Evolutionary conservation across 805 yeast species (phyloP), one percentile per base, ranked within the genome.

Genomic region (Barnettozyma vustinii): DNA sequence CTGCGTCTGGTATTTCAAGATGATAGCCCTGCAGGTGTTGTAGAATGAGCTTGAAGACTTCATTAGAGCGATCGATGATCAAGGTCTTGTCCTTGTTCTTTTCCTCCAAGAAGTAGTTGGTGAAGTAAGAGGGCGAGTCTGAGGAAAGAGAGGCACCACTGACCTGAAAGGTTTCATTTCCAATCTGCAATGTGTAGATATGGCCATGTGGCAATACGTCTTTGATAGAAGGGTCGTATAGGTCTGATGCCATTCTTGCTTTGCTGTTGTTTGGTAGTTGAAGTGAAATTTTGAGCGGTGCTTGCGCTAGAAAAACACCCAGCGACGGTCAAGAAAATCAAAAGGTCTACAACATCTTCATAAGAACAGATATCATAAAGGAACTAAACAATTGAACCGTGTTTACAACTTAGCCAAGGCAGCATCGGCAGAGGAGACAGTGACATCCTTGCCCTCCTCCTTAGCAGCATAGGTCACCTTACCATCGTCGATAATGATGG

Each of bases 121-220:
- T 88, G 70, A 90, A 91, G 62, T 86, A 89, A 5, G 95, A 87
- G 0, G 97, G 97, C 0, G 84, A 83, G 66, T 90, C 97, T 2
- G 86, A 85, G 23, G 89, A 84, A 36, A 90, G 66, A 2, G 96
- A 87, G 0, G 94, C 91, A 1, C 96, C 96, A 59, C 89, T 82
- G 16, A 84, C 56, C n/a, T 73, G 70, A 63, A 82, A 89, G 23
- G 79, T 54, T 53, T 71, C 72, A 37, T 72, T 75, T 0, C 96
- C 96, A 12, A 88, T 80, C 60, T 83, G 87, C 23, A 89, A 74
- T 16, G 81, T 72, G 65, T 76, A 89, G 65, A 86, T 79, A 49
- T 73, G 77, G 40, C 82, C 85, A 56, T 81, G 87, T 1, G 94
- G 92, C 23, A 88, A 70, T 3, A 80, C 57, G 2, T 62, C 60